phyloP scores from a whole-genome alignment of 75 land plant species.

The Selaginella tamariscina region DNA sequence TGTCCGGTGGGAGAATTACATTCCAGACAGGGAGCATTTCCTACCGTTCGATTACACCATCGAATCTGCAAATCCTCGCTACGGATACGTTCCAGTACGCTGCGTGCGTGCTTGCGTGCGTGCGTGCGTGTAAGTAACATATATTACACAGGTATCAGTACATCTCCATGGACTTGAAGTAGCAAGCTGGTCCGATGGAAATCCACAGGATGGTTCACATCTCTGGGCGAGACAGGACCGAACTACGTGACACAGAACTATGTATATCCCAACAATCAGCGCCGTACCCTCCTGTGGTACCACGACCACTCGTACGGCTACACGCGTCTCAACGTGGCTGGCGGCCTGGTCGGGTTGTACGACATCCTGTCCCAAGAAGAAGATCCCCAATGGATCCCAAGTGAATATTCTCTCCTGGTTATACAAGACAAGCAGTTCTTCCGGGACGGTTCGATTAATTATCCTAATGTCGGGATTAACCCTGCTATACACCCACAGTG shows the following conservation, averaged over 20 bases:
- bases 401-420: not conserved
- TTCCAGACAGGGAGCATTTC: slow-evolving; percentile 13
- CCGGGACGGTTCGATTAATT: slow-evolving; percentile 1
- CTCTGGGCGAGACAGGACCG: slow-evolving; percentile 4
- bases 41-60: slow-evolving; percentile 8
- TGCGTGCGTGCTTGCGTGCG: no score
- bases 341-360: slow-evolving; percentile 16
- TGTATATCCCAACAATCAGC: slow-evolving; percentile 13
- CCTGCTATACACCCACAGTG: not conserved
- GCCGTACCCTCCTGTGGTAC: slow-evolving; percentile 18
- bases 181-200: slow-evolving; percentile 6
- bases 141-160: no score
- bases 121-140: no score
- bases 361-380: not conserved
- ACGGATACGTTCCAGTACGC: slow-evolving; percentile 15
- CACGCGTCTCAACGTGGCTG: slow-evolving; percentile 17
- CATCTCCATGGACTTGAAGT: slow-evolving; percentile 17
- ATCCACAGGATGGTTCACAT: slow-evolving; percentile 16
- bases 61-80: slow-evolving; percentile 5
- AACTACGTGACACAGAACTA: slow-evolving; percentile 16
- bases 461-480: slow-evolving; percentile 1
- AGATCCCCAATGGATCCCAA: not conserved
- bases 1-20: slow-evolving; percentile 26
- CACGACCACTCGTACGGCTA: slow-evolving; percentile 22
- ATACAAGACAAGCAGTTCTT: not conserved